Base-by-base conservation (phyloP, 768 basidiomycete species). In the Exidia glandulosa region DNA sequence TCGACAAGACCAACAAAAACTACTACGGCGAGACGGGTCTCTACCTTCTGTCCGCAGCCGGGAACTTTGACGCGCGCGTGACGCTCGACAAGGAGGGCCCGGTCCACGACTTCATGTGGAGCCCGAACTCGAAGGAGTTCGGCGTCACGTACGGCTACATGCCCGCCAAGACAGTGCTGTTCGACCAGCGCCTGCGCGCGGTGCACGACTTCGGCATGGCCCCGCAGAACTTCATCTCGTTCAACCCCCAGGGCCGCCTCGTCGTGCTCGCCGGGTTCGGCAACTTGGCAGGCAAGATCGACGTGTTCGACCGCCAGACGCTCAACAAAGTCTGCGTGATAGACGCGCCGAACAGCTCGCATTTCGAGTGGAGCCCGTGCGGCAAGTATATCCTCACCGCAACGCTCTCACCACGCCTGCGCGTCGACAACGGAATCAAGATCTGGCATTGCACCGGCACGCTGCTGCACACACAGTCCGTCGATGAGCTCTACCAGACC, bases 21-120 rank as follows among this genome's bases (percentile, higher is more conserved):
- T 99, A 99, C 72, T 99, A 98, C 65, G 96, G 96, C 58, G 95
- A 98, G 77, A 96, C 94, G 2, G 90, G 91, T 57, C 76, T 99
- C 67, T 97, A 95, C 74, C 80, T 97, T 14, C 82, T 98, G 63
- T 93, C 87, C 63, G 85, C 93, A 19, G 87, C 91, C 9, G 94
- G 95, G 16, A 90, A 92, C 65, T 97, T 94, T 66, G 94, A 97
- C 69, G 92, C 90, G 69, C 80, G 92, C 31, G 88, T 98, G 30
- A 75, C 79, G 1, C 75, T 90, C 66, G 94, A 96, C 74, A 97
- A 96, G 76, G 95, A 98, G 62, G 96, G 96, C 1, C 94, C 94
- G 0, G 92, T 99, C 63, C 94, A 96, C 67, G 96, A 98, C 70
- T 96, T 95, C 62, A 74, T 83, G 16, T 99, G 96, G 96, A 93